These are phyloP conservation scores for Venturia oleaginea DNA, from an alignment of 2,329 filamentous ascomycete genomes.

Conservation along the genomic window DNA sequence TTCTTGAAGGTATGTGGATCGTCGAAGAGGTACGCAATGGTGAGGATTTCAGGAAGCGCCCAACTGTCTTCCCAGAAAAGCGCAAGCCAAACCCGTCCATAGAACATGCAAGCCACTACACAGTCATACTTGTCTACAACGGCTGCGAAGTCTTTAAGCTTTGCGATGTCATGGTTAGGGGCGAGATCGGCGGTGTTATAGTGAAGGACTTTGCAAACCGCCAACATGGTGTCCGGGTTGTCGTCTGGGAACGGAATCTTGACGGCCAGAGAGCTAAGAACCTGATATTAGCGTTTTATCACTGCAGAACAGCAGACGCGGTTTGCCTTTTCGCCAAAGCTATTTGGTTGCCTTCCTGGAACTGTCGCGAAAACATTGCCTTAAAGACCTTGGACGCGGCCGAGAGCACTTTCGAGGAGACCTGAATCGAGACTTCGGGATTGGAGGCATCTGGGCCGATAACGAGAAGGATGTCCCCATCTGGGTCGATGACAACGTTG, in stretches of 20 bases:
- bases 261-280: background rate
- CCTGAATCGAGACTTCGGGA: background rate
- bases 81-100: background rate
- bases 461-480: background rate
- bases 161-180: background rate
- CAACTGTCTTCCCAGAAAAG: background rate
- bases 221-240: background rate
- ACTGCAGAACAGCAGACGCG: background rate
- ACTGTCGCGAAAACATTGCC: background rate
- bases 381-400: background rate
- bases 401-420: conserved; percentile 1
- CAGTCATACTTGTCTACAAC: background rate
- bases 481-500: background rate
- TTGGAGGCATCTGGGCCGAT: background rate
- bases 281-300: background rate
- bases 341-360: background rate
- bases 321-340: background rate
- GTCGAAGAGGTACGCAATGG: background rate
- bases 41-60: background rate
- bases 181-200: background rate
- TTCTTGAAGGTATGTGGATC: background rate
- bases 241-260: background rate
- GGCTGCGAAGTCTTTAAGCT: background rate
- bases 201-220: background rate
- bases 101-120: background rate